These are phyloP conservation scores for Pholiota adiposa DNA, from an alignment of 1,284 basidiomycete species.

Conservation along the genomic window DNA sequence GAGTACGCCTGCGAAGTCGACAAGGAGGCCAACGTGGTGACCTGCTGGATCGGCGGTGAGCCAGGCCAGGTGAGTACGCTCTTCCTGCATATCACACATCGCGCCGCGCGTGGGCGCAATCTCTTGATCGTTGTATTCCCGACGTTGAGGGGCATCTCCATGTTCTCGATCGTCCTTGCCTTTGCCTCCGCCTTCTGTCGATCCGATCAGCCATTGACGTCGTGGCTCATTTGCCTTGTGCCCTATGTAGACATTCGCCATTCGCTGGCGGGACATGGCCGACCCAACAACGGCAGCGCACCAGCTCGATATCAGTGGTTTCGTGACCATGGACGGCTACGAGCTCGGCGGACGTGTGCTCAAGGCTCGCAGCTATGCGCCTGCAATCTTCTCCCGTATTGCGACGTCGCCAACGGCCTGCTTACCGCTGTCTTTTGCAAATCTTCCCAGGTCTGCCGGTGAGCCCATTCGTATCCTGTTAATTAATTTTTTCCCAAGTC, in stretches of 20 bases:
- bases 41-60: constrained; percentile 32
- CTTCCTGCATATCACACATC: no score
- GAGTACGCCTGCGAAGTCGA: constrained; percentile 30
- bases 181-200: constrained; percentile 11
- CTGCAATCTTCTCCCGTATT: constrained; percentile 32
- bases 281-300: constrained; percentile 19
- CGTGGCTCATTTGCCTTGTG: constrained; percentile 6
- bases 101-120: not conserved
- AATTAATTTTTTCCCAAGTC: not conserved
- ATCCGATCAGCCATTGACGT: constrained; percentile 8
- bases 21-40: constrained; percentile 23
- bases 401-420: constrained; percentile 31
- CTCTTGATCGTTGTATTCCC: not conserved
- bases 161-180: constrained; percentile 12
- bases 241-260: constrained; percentile 30
- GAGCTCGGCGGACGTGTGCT: constrained; percentile 31
- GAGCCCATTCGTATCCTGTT: constrained; percentile 13
- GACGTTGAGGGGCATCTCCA: not conserved
- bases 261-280: constrained; percentile 30
- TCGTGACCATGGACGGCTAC: constrained; percentile 32
- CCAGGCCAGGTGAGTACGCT: constrained; percentile 28
- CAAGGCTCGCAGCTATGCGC: constrained; percentile 30
- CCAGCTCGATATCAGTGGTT: constrained; percentile 30
- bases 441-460: constrained; percentile 29
- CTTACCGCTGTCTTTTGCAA: constrained; percentile 30